These are phyloP conservation scores for Penicillium palitans DNA, from an alignment of 2,329 filamentous ascomycete genomes.

Conservation along the genomic window DNA sequence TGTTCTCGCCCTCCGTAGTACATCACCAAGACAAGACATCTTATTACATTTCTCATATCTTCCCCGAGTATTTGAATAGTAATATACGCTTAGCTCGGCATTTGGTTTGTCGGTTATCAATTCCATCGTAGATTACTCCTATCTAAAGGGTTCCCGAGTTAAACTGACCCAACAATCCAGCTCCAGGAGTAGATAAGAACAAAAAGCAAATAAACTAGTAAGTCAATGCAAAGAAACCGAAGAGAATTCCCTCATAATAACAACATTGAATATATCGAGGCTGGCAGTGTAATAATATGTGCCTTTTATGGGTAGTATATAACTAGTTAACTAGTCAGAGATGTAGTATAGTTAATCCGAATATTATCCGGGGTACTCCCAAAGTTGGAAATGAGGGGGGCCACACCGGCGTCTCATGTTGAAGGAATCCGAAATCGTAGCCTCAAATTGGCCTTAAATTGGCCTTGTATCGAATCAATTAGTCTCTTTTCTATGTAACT, in stretches of 20 bases:
- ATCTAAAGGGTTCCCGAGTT: not conserved
- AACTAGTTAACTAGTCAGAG: too few species aligned
- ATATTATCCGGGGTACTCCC: not conserved
- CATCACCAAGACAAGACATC: not conserved
- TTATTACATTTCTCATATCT: not conserved
- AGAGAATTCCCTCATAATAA: not conserved
- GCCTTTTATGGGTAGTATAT: not conserved
- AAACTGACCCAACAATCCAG: not conserved
- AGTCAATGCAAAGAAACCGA: not conserved
- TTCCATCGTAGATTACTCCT: not conserved
- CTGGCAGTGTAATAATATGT: not conserved
- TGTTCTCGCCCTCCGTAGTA: not conserved
- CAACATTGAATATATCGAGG: not conserved
- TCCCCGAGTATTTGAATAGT: not conserved
- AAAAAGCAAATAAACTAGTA: not conserved
- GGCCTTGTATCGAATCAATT: not conserved
- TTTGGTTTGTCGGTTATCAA: not conserved
- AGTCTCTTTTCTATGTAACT: not conserved
- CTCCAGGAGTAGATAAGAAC: not conserved
- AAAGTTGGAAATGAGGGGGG: slow-evolving; percentile 6
- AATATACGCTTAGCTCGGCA: not conserved
- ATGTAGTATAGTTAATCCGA: slow-evolving; percentile 1
- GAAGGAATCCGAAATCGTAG: slow-evolving; percentile 7
- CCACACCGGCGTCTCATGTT: slow-evolving; percentile 11
- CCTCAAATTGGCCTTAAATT: not conserved